These are phyloP conservation scores for Fomes fomentarius DNA, from an alignment of 1,284 basidiomycete genomes.

Conservation along the genomic window DNA sequence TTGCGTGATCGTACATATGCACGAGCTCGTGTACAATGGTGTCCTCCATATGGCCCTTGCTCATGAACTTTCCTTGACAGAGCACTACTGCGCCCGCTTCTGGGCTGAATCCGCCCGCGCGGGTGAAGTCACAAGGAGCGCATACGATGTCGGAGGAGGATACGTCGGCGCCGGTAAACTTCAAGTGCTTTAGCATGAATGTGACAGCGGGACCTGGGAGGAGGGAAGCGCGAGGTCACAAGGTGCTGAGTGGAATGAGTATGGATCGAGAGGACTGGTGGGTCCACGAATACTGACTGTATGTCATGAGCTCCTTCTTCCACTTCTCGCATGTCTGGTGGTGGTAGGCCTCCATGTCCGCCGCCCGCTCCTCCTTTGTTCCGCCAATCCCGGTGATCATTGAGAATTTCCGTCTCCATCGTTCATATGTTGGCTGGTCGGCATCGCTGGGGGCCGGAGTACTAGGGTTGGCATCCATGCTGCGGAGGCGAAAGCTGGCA, in stretches of 20 bases:
- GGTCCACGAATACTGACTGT: conserved; percentile 45
- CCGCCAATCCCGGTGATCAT: conserved; percentile 61
- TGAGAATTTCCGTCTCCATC: conserved; percentile 58
- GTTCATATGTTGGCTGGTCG: conserved; percentile 43
- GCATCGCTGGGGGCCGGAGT: conserved; percentile 8
- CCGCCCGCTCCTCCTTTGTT: conserved; percentile 50
- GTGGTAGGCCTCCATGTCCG: conserved; percentile 46
- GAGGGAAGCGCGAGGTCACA: conserved; percentile 8
- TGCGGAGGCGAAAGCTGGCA: conserved; percentile 1
- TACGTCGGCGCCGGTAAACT: conserved; percentile 69
- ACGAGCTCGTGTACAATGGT: conserved; percentile 93
- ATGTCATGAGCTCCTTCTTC: conserved; percentile 57
- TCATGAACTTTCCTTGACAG: conserved; percentile 83
- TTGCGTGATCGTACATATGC: conserved; percentile 96
- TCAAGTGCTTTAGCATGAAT: conserved; percentile 89
- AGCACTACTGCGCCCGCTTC: conserved; percentile 77
- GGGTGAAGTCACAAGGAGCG: conserved; percentile 74
- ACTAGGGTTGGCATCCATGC: conserved; percentile 13
- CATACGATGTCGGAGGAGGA: conserved; percentile 79
- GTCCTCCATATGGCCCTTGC: conserved; percentile 89
- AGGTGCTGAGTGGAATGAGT: conserved; percentile 12
- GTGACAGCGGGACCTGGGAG: conserved; percentile 83
- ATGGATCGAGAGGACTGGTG: conserved; percentile 1
- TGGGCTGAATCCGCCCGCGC: conserved; percentile 84
- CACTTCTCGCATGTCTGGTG: conserved; percentile 57